Evolutionary conservation across 2,329 filamentous ascomycete species (phyloP), one percentile per base, ranked within the genome.

Genomic region (Hypoxylon sp.): DNA sequence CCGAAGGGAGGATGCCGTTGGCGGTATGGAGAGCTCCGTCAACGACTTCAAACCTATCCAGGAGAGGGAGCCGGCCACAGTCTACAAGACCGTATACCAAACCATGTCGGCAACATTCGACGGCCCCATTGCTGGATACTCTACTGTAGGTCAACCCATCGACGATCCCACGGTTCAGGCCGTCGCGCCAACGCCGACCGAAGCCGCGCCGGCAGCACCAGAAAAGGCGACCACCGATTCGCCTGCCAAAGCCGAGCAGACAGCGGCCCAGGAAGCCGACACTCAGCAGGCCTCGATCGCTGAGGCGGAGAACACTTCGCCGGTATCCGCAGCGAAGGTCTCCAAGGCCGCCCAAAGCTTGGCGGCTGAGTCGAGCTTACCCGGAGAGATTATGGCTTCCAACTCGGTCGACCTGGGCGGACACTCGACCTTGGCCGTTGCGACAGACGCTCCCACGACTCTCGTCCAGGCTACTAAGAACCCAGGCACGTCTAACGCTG

Each of bases 61-160:
- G 41, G 65, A 43, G n/a, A 68, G 55, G 43, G 57, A 60, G 1
- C 63, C 66, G 3, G 62, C 66, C 10, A 75, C 73, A 15, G 68
- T 77, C 37, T 65, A 74, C 27, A 67, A 66, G 11, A 78, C 76
- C 15, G 72, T 80, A 17, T 80, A 76, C 64, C 73, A 74, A 46
- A 81, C 79, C 31, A 58, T 78, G 68, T 63, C 69, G 4, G 67
- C 74, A 10, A 77, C 73, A 3, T 80, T 80, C 31, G 69, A 72
- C 29, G 78, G 77, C n/a, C 67, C 70, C 4, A 70, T 81, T 52
- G 78, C 66, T 23, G 76, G 78, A 21, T 80, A 76, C 52, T 72
- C 72, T 27, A 80, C 78, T 4, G 45, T 76, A 8, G 67, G 57
- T 8, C 58, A 61, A 26, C 48, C 63, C 31, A 71, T 67, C n/a